Percentiles rank a stretch among this genome's conserved stretches.
Evolutionary conservation across 305 asterid genomes (phyloP).

Genomic region (Solanum hybrid): DNA sequence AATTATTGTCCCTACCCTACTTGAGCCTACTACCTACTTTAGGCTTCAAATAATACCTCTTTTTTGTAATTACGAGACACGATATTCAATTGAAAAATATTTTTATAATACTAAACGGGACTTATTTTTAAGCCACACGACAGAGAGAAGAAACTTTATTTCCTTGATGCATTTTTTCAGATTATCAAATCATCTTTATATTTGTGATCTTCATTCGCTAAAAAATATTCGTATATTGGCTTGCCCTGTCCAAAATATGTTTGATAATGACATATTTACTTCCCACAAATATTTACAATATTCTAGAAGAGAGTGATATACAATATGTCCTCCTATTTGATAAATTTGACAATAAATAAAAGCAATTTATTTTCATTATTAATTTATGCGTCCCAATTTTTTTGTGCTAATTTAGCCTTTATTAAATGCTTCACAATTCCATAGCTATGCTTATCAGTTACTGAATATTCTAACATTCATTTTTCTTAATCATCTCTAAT

Average conservation of each 20-base stretch:
- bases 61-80: background rate
- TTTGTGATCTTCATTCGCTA: no score
- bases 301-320: background rate
- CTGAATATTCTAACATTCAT: background rate
- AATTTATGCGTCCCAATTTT: no score
- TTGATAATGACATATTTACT: background rate
- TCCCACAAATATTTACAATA: background rate
- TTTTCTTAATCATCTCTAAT: background rate
- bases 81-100: background rate
- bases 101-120: background rate
- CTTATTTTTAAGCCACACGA: no score
- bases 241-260: no score
- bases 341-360: background rate
- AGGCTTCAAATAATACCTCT: background rate
- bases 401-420: no score
- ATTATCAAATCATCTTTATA: no score
- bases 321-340: background rate
- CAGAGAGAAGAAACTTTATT: no score
- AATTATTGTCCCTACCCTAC: background rate
- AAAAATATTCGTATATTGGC: no score
- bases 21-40: background rate
- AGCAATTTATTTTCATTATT: background rate
- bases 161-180: no score
- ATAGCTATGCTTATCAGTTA: background rate
- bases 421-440: background rate